Percentiles rank a stretch among this genome's conserved stretches.
Evolutionary conservation across 176 grass and related monocot genomes (phyloP).

Genomic region (Carex littledalei): DNA sequence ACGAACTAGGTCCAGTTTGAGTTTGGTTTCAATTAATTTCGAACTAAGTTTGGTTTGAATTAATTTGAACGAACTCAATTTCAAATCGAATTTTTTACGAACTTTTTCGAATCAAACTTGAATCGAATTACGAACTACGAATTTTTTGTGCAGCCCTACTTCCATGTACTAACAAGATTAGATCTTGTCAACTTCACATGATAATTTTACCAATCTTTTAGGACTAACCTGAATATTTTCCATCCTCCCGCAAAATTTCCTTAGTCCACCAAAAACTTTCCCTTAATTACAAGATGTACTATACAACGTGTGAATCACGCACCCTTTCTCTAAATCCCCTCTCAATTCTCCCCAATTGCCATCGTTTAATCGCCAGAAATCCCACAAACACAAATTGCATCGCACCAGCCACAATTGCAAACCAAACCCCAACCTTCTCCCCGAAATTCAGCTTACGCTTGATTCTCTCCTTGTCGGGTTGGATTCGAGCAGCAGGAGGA

Average conservation of each 20-base stretch:
- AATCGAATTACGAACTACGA: too few relatives aligned
- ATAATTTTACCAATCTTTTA: not conserved
- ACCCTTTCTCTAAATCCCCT: not conserved
- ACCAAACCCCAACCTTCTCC: not conserved
- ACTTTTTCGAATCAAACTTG: too few relatives aligned
- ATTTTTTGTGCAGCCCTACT: too few relatives aligned
- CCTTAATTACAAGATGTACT: not conserved
- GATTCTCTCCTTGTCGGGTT: not conserved
- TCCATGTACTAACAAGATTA: too few relatives aligned
- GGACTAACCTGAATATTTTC: not conserved
- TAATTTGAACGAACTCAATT: too few relatives aligned
- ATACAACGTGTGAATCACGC: not conserved
- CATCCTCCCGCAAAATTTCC: too few relatives aligned
- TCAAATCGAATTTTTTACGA: too few relatives aligned
- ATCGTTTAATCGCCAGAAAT: not conserved
- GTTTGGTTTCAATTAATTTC: too few relatives aligned
- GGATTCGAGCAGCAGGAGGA: too few relatives aligned
- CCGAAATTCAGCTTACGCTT: not conserved
- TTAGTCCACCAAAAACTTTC: not conserved
- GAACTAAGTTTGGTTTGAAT: too few relatives aligned
- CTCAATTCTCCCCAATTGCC: not conserved
- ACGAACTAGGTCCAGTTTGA: too few relatives aligned
- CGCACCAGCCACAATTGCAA: not conserved
- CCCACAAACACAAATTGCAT: not conserved
- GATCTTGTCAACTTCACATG: not conserved